phyloP scores from a whole-genome alignment of 345 rosid species.

The Raphanus sativus region DNA sequence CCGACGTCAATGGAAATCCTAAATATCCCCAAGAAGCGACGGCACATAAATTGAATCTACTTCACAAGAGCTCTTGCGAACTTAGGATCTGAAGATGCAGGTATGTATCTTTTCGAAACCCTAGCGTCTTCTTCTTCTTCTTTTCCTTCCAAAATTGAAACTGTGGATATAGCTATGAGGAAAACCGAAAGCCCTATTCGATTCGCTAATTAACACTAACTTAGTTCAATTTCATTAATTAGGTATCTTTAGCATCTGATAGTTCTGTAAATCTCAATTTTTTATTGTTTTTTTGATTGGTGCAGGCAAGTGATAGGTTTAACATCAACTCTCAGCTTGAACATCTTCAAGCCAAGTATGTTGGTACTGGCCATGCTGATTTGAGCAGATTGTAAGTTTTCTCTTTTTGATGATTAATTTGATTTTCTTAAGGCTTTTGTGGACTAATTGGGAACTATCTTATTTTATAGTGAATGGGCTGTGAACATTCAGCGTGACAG shows the following conservation, averaged over 20 bases:
- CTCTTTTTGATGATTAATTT: too few relatives aligned
- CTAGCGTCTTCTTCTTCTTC: too few relatives aligned
- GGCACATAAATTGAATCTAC: neutral
- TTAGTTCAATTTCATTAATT: too few relatives aligned
- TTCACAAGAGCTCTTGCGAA: too few relatives aligned
- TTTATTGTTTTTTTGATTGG: neutral
- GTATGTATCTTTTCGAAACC: neutral
- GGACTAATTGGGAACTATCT: neutral
- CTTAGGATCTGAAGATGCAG: neutral
- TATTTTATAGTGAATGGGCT: slow-evolving; percentile 72
- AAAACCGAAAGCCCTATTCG: too few relatives aligned
- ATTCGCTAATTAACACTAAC: neutral
- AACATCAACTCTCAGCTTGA: slow-evolving; percentile 98
- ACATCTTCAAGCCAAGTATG: slow-evolving; percentile 97
- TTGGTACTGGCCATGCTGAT: slow-evolving; percentile 95
- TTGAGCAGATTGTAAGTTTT: slow-evolving; percentile 79
- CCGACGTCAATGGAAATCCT: neutral
- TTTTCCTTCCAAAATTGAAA: too few relatives aligned
- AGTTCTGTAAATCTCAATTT: neutral
- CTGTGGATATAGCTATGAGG: too few relatives aligned
- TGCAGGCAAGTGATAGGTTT: slow-evolving; percentile 97
- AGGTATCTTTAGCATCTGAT: too few relatives aligned
- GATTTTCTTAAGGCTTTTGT: too few relatives aligned
- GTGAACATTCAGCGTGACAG: slow-evolving; percentile 93
- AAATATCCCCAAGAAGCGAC: neutral